Evolutionary conservation across 768 basidiomycete genomes (phyloP), one percentile per base, ranked within the genome.

Genomic region (Trichaptum fuscoviolaceum): DNA sequence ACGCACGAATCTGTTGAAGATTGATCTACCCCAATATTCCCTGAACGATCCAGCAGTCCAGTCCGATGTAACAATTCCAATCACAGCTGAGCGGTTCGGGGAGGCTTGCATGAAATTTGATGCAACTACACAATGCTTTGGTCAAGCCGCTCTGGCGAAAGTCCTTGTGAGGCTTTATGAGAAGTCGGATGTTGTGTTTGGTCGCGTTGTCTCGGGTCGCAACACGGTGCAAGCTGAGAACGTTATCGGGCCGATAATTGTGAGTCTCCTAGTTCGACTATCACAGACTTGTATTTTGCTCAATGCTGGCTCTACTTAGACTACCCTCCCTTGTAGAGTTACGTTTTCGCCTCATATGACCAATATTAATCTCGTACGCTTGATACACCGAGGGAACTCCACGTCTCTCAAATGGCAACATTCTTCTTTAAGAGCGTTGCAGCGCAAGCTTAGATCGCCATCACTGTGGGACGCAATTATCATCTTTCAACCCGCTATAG

Each of bases 231-330:
- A 75, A 36, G 76, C 79, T 9, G 82, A 83, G 69, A 72, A 77
- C 10, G 80, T 82, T 1, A 76, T 83, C 63, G 83, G 83, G 4
- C 83, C 83, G 6, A 77, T 82, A 65, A 70, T 84, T 66, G 83
- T 83, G 63, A 69, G 80, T 72, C 30, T n/a, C 36, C 63, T 3
- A 62, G 59, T 23, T 25, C 59, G 23, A 61, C 3, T 25, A 20
- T 6, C 15, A 12, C 42, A 61, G 23, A 58, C 9, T 3, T 5
- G 6, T 20, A 24, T 61, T 61, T 61, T 15, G 23, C 59, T 12
- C 3, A 34, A 5, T 5, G 18, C 25, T 26, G 57, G 23, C 24
- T 42, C 61, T 24, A 27, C 2, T 6, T 26, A 83, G 82, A 84
- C 81, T 67, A 83, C 82, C 0, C 73, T 83, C 20, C 83, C 82